phyloP scores from a whole-genome alignment of 2,329 filamentous ascomycete species.

The Aspergillus viridinutans region DNA sequence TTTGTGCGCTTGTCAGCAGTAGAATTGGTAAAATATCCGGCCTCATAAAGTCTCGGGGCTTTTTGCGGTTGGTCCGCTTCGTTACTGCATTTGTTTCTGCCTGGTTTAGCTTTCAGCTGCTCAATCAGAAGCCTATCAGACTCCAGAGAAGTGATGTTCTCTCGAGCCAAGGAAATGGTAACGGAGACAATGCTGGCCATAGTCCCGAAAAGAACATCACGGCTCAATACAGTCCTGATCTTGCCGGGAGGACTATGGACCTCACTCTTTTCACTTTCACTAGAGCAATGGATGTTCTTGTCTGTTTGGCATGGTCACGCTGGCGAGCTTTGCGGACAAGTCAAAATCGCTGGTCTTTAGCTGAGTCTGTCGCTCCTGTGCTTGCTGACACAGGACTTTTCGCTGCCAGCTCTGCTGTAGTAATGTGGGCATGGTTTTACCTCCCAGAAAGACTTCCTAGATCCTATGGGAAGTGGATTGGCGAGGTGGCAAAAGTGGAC shows the following conservation, averaged over 20 bases:
- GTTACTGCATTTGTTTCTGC: constrained; percentile 46
- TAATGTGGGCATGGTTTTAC: constrained; percentile 93
- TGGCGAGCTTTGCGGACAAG: constrained; percentile 34
- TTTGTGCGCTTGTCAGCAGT: constrained; percentile 22
- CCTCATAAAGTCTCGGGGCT: constrained; percentile 13
- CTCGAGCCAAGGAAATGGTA: constrained; percentile 4
- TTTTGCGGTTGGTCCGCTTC: constrained; percentile 35
- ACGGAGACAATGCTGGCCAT: constrained; percentile 3
- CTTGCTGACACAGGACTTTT: constrained; percentile 68
- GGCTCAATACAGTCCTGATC: constrained; percentile 23
- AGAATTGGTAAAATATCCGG: constrained; percentile 14
- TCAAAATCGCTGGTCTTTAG: constrained; percentile 25
- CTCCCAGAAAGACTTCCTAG: constrained; percentile 64
- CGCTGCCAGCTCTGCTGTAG: constrained; percentile 64
- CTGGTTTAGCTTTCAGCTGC: constrained; percentile 46
- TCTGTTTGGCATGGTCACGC: constrained; percentile 62
- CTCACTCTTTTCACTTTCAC: constrained; percentile 73
- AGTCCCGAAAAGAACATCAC: constrained; percentile 4
- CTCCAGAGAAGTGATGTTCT: constrained; percentile 10
- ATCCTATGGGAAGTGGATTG: constrained; percentile 79
- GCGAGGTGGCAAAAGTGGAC: constrained; percentile 70
- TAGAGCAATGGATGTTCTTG: constrained; percentile 67
- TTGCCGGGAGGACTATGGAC: constrained; percentile 73
- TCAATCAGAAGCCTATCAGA: constrained; percentile 39
- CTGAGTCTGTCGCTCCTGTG: constrained; percentile 39